Evolutionary conservation across 805 yeast species (phyloP), one percentile per base, ranked within the genome.

Genomic region (Saccharomycopsis amapae): DNA sequence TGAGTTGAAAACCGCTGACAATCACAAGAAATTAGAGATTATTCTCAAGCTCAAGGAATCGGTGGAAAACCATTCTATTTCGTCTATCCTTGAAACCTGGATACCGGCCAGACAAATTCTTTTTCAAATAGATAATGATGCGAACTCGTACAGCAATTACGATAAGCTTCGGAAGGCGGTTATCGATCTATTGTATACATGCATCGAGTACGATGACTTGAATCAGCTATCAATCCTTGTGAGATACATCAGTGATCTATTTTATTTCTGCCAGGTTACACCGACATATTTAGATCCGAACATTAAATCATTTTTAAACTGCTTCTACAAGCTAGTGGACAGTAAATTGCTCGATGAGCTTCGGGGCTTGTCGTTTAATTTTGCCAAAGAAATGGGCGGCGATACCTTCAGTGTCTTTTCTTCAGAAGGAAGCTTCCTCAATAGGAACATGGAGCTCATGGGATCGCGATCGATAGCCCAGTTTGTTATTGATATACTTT

Each of bases 61-160:
- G 7, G 44, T 50, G 2, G 41, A 47, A 32, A 20, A 32, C 9
- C 39, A 38, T 7, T 47, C 51, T 15, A 48, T 50, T 15, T 47
- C 53, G 4, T 50, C 53, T 15, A 50, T 50, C 6, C 24, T 50
- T 26, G 53, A 47, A 36, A 47, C 53, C 2, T 50, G 53, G 53
- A 46, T 50, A 28, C 51, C 53, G 2, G 51, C 41, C 4, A 31
- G 51, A 5, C 40, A 45, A 34, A 41, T 46, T 12, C 28, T 50
- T 10, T 17, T 22, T 25, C 23, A 42, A 15, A 48, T 50, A 20
- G 39, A 40, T 18, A 35, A 35, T 38, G 32, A 42, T 25, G 3
- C 40, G 15, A 33, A 30, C 18, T 7, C 37, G 13, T 35, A 40
- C 31, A 28, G 28, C 10, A 44, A 35, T 20, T 37, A 40, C 32